A percentile compares a stretch with the other conserved stretches of the same genome.
phyloP scores from a whole-genome alignment of 495 filamentous ascomycete genomes.

The Arthonia radiata region DNA sequence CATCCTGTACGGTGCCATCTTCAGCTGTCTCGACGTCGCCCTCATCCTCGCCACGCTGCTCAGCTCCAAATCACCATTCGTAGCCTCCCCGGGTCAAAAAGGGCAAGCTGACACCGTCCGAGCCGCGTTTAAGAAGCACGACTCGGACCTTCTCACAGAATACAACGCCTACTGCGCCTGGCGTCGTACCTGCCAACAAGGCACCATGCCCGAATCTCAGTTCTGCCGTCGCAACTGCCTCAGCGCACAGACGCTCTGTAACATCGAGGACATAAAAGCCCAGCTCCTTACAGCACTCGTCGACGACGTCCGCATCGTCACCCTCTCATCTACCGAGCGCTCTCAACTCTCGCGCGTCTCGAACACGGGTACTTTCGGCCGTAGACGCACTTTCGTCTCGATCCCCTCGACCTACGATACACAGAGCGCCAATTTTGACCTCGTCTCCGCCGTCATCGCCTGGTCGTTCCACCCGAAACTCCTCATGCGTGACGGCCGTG shows the following conservation, averaged over 20 bases:
- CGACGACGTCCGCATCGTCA: conserved; percentile 61
- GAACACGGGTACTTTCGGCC: conserved; percentile 8
- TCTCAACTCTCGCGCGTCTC: conserved; percentile 32
- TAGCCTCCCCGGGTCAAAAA: conserved; percentile 57
- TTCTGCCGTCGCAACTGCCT: conserved; percentile 89
- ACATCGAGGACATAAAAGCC: conserved; percentile 84
- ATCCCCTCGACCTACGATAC: conserved; percentile 46
- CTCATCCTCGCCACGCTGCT: conserved; percentile 80
- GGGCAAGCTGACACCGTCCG: conserved; percentile 55
- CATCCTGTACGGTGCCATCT: conserved; percentile 57
- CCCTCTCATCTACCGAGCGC: conserved; percentile 42
- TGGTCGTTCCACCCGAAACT: conserved; percentile 93
- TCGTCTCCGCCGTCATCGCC: conserved; percentile 57
- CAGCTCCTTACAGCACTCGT: conserved; percentile 61
- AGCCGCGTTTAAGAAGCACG: conserved; percentile 53
- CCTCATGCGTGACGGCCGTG: conserved; percentile 61
- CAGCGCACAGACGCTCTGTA: conserved; percentile 52
- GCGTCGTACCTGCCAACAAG: conserved; percentile 41
- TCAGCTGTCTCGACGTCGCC: conserved; percentile 71
- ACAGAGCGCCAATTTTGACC: conserved; percentile 52
- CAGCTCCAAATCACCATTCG: conserved; percentile 84
- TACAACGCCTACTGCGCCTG: conserved; percentile 85
- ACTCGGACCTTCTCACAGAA: conserved; percentile 74
- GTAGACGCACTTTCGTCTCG: conserved; percentile 51
- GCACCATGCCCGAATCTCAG: conserved; percentile 34